Percentiles rank a stretch among this genome's conserved stretches.
Conservation (phyloP, 345 rosid genomes). For the Rhodamnia argentea region DNA sequence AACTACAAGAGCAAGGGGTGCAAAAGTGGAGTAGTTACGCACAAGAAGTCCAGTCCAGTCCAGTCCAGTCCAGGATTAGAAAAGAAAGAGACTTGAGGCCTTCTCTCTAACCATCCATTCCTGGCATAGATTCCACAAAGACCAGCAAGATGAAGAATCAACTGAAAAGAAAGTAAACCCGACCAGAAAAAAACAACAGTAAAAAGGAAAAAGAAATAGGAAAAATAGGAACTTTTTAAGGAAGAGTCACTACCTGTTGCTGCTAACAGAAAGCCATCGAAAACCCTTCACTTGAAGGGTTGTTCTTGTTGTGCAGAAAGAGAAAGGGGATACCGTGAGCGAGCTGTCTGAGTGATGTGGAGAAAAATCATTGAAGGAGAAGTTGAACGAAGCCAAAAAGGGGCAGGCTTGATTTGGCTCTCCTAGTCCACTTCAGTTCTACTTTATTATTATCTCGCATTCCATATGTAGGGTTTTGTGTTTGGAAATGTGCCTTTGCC, state of each 20-base stretch:
- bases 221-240: not conserved
- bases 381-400: not conserved
- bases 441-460: not conserved
- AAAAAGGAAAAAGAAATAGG: not conserved
- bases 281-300: not conserved
- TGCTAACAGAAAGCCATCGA: slow-evolving; percentile 10
- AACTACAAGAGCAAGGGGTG: not conserved
- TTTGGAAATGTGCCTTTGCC: not conserved
- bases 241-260: slow-evolving; percentile 2
- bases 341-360: slow-evolving; percentile 5
- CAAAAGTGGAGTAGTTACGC: not conserved
- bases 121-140: slow-evolving; percentile 35
- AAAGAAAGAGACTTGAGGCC: slow-evolving; percentile 12
- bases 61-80: not conserved
- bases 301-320: not conserved
- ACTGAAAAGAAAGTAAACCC: not conserved
- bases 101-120: slow-evolving; percentile 24
- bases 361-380: slow-evolving; percentile 1
- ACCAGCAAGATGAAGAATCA: slow-evolving; percentile 5
- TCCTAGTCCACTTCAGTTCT: not conserved
- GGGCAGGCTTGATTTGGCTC: not conserved
- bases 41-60: not conserved
- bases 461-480: slow-evolving; percentile 31
- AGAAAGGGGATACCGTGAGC: slow-evolving; percentile 6
- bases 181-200: not conserved